Base-by-base conservation (phyloP, 805 yeast genomes). In the Spathaspora hagerdaliae region DNA sequence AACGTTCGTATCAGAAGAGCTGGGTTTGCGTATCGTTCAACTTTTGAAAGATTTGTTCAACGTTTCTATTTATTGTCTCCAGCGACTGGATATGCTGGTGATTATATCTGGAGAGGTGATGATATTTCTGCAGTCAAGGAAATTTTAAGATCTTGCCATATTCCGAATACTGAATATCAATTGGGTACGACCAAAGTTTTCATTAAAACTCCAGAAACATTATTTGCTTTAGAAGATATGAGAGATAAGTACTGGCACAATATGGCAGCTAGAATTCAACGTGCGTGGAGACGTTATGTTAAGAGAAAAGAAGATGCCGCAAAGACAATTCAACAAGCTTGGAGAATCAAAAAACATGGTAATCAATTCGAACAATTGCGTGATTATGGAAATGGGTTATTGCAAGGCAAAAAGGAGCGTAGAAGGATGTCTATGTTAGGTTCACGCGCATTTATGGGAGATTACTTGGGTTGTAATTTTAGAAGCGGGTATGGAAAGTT, bases 1-100 rank as follows among this genome's bases (percentile, higher is more conserved):
- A 94, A 94, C 65, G 98, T 94, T 42, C 81, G 98, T 51, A 94
- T 94, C 54, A 82, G 99, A 75, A 85, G 99, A 73, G 98, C 99
- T 0, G 99, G 99, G 40, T 94, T 94, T 66, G 99, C 99, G 1
- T 94, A 91, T 60, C 84, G 99, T 68, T 96, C 95, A 53, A 87
- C 97, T 0, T 94, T 90, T 65, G 97, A 94, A 48, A 91, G 91
- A 64, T 94, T 94, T 60, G 97, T 89, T 13, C 97, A 94, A 66
- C 77, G 98, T 59, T 94, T 94, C 63, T 92, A 89, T 63, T 69
- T 94, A 43, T 71, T 94, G 39, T 89, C 97, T 1, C 81, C 90
- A 5, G 79, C 82, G 54, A 91, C 97, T 31, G 94, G 97, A 6
- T 94, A 94, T 66, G 99, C 99, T 4, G 84, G 84, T 58, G 83